Evolutionary conservation across 768 basidiomycete species (phyloP), one percentile per base, ranked within the genome.

Genomic region (Suillus subalutaceus): DNA sequence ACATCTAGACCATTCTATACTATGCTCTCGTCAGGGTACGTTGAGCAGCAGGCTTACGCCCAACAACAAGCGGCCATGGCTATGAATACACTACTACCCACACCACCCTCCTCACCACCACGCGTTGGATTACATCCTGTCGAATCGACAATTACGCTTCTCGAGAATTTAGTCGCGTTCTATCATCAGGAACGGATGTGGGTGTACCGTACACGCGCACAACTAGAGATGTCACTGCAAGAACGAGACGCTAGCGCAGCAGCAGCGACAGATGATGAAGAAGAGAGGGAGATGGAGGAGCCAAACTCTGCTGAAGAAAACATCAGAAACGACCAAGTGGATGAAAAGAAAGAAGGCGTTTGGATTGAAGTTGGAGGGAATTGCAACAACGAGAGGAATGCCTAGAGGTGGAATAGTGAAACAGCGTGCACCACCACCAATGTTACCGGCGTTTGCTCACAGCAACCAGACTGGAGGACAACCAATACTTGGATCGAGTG

Each of bases 171-270:
- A 62, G 82, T 88, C 50, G 79, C 83, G 7, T 90, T 88, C 70
- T 92, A 91, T 74, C 86, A 89, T 72, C 84, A 86, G 68, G 88
- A 91, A 77, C 86, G 86, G 46, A 86, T 84, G 79, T 91, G 90
- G 89, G 84, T 90, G 7, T 86, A 88, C 68, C 86, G 86, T 64
- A 88, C 87, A 58, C 86, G 88, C 48, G 85, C 85, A 20, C 79
- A 81, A 60, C 83, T 90, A 69, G 86, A 88, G 75, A 79, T 83
- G 72, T 81, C 83, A 53, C 69, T 80, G 66, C 63, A 75, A 72
- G 60, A 72, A 37, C 68, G 64, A 46, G 65, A 62, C 58, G 66
- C 66, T 20, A 65, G 67, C 56, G 69, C 59, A 8, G 1, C 30
- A 18, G 38, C 62, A 7, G 66, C 26, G 3, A 20, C 12, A 30